Evolutionary conservation across 2,329 filamentous ascomycete species (phyloP).

Genomic region (Rhinocladiella mackenziei): DNA sequence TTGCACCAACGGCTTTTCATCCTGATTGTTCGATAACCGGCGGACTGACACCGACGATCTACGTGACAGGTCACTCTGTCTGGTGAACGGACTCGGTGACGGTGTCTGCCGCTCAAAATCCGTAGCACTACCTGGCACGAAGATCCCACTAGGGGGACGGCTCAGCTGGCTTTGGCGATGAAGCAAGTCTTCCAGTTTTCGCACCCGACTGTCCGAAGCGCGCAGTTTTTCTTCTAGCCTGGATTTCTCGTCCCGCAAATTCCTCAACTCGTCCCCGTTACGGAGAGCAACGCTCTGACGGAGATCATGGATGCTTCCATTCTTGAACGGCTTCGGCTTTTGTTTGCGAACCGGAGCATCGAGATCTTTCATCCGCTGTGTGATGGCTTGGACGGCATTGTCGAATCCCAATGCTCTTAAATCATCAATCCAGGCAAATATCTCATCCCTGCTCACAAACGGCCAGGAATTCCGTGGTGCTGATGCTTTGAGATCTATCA

Average conservation of each 20-base stretch:
- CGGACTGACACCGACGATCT: slow-evolving; percentile 59
- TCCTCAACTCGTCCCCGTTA: slow-evolving; percentile 73
- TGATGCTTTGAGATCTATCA: slow-evolving; percentile 79
- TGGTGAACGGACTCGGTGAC: slow-evolving; percentile 37
- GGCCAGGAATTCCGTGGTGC: slow-evolving; percentile 82
- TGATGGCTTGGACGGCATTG: slow-evolving; percentile 65
- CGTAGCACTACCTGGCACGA: slow-evolving; percentile 40
- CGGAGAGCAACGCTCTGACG: slow-evolving; percentile 82
- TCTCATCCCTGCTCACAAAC: slow-evolving; percentile 66
- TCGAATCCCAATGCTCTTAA: slow-evolving; percentile 64
- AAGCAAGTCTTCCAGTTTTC: slow-evolving; percentile 84
- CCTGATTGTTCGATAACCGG: slow-evolving; percentile 55
- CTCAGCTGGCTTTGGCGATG: slow-evolving; percentile 69
- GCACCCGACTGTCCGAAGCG: slow-evolving; percentile 83
- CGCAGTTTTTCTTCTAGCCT: slow-evolving; percentile 69
- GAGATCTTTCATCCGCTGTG: slow-evolving; percentile 72
- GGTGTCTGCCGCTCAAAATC: slow-evolving; percentile 33
- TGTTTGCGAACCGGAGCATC: slow-evolving; percentile 81
- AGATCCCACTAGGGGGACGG: slow-evolving; percentile 51
- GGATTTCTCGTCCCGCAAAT: slow-evolving; percentile 76
- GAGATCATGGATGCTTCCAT: slow-evolving; percentile 89
- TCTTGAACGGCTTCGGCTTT: slow-evolving; percentile 85
- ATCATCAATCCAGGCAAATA: slow-evolving; percentile 67
- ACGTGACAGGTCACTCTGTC: slow-evolving; percentile 48
- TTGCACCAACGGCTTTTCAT: slow-evolving; percentile 60